Base-by-base conservation (phyloP, 345 rosid species). In the Gossypium mustelinum region DNA sequence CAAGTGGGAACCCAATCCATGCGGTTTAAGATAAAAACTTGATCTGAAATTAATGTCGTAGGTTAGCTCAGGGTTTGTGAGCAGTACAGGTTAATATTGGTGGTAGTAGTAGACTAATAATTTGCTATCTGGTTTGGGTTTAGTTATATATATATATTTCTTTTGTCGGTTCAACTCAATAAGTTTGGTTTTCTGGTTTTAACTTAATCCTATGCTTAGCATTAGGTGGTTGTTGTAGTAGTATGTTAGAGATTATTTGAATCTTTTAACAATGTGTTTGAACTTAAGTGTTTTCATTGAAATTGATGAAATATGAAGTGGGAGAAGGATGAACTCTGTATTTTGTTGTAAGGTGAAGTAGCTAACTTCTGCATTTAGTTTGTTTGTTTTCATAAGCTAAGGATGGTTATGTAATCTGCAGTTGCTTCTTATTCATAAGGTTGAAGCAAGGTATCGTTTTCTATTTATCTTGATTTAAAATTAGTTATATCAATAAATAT, bases 1-100 rank as follows among this genome's bases (percentile, higher is more conserved):
- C 84, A 9, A 72, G 82, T 73, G 81, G 85, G 78, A 86, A 77
- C 75, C 88, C 90, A 17, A 85, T 92, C 76, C 97, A 88, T 45
- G 92, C 94, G 6, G 82, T 88, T n/a, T 85, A 74, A 79, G 55
- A 22, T 60, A 58, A 61, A 48, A 48, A 58, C 69, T 64, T 75
- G 68, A 47, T 54, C 70, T 67, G 58, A 43, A 72, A 34, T 52
- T 4, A 70, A 66, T 54, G 77, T 74, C 69, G 55, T 81, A 72
- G 75, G 75, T 64, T 83, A 75, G 79, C 67, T 45, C 68, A 55
- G 27, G 52, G 68, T 17, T 25, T 44, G 50, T 72, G 82, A 77
- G 81, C 68, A 62, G 77, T 39, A 70, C 75, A 79, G 74, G 58
- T 74, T 69, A 68, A 18, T 79, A 82, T 85, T 72, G 70, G 82